A percentile compares a stretch with the other conserved stretches of the same genome.
phyloP scores from a whole-genome alignment of 345 rosid genomes.

The Camelina sativa region DNA sequence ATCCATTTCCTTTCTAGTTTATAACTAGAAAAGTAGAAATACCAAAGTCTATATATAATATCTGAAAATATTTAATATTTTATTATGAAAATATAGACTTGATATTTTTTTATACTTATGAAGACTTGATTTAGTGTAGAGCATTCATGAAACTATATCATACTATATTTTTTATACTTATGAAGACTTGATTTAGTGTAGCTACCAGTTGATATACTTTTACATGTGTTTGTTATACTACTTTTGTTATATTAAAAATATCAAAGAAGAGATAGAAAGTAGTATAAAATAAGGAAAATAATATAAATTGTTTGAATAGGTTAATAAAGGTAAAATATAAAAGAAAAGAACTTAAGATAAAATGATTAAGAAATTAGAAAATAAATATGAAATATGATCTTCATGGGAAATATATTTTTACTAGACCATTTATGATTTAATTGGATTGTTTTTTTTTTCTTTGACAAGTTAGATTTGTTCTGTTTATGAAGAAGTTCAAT shows the following conservation, averaged over 20 bases:
- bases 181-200: background rate
- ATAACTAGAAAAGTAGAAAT: background rate
- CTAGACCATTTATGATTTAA: conserved; percentile 11
- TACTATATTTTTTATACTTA: background rate
- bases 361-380: background rate
- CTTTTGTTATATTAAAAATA: background rate
- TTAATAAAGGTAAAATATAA: background rate
- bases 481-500: background rate
- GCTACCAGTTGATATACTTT: background rate
- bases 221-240: background rate
- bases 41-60: background rate
- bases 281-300: background rate
- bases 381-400: background rate
- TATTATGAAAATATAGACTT: background rate
- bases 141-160: background rate
- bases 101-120: background rate
- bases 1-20: conserved; percentile 12
- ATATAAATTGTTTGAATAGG: background rate
- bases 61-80: background rate
- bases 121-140: background rate
- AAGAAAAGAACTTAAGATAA: background rate
- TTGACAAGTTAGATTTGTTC: background rate
- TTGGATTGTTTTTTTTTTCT: background rate
- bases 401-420: background rate
- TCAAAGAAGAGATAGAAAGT: background rate